Percentiles rank a stretch among this genome's conserved stretches.
These are phyloP conservation scores for Plasmodium ovale DNA, from an alignment of 169 alveolate species.

Conservation along the genomic window DNA sequence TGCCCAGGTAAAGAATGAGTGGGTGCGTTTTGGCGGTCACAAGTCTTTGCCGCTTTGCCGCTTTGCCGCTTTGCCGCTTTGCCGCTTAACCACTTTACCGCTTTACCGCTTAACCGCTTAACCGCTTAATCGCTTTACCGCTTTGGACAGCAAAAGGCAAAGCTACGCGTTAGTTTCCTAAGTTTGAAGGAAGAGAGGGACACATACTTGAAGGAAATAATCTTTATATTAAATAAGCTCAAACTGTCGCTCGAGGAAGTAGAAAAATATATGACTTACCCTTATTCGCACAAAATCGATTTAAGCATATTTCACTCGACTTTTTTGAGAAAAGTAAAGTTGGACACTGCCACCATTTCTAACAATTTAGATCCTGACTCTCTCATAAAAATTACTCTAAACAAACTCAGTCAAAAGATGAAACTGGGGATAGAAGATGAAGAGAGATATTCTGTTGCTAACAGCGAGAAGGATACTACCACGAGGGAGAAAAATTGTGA, in stretches of 20 bases:
- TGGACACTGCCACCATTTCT: background rate
- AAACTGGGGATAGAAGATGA: background rate
- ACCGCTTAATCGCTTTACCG: background rate
- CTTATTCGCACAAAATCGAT: slow-evolving; percentile 35
- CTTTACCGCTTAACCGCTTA: no score
- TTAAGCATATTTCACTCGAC: slow-evolving; percentile 3
- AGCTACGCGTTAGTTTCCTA: slow-evolving; percentile 9
- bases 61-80: no score
- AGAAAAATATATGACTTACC: slow-evolving; percentile 14
- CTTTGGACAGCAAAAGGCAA: slow-evolving; percentile 29
- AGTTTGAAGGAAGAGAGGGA: slow-evolving; percentile 43
- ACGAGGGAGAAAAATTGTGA: background rate
- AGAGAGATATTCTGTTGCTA: background rate
- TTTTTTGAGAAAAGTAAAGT: slow-evolving; percentile 3
- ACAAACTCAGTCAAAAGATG: slow-evolving; percentile 10
- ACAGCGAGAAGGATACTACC: background rate
- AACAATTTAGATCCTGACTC: slow-evolving; percentile 1
- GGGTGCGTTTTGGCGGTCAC: no score
- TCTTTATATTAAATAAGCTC: slow-evolving; percentile 20
- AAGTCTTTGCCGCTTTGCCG: no score
- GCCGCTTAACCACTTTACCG: no score
- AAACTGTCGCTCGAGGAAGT: slow-evolving; percentile 23
- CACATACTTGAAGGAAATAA: slow-evolving; percentile 26
- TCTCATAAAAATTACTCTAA: slow-evolving; percentile 22
- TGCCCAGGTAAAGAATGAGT: slow-evolving; percentile 11